These are phyloP conservation scores for Biancaea sappan DNA, from an alignment of 306 rosid species.

Conservation along the genomic window DNA sequence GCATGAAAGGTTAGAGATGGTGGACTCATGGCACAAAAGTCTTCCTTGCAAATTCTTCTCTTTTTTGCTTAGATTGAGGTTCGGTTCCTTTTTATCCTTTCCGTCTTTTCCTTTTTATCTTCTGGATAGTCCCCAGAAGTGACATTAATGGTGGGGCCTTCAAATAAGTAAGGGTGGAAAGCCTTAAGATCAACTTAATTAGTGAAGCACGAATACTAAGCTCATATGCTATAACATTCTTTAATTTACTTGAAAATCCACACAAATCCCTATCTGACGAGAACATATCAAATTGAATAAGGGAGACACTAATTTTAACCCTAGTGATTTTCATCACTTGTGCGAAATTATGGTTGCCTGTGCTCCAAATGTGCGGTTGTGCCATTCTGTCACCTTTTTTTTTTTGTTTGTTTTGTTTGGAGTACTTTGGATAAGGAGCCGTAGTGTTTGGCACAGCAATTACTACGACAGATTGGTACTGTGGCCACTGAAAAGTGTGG, in stretches of 20 bases:
- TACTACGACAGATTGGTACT: constrained; percentile 23
- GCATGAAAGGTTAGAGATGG: no score
- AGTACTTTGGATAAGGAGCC: background rate
- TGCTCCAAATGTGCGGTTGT: background rate
- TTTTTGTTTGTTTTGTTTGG: background rate
- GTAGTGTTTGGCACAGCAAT: background rate
- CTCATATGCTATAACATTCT: background rate
- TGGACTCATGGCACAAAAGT: no score
- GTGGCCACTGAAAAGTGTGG: constrained; percentile 14
- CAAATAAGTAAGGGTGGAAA: background rate
- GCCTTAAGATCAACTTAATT: background rate
- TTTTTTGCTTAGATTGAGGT: no score
- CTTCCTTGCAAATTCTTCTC: no score
- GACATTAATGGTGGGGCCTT: background rate
- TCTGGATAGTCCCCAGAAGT: no score
- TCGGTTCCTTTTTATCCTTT: no score
- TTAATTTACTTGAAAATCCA: background rate
- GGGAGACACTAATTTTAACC: background rate
- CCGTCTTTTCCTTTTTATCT: no score
- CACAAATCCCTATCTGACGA: background rate
- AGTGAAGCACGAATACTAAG: background rate
- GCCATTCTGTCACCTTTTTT: background rate
- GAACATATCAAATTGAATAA: background rate
- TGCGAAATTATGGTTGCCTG: background rate
- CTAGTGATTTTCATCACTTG: background rate